Percentiles rank a stretch among this genome's conserved stretches.
Evolutionary conservation across 2,329 filamentous ascomycete species (phyloP).

Genomic region (Hymenoscyphus fructigenus): DNA sequence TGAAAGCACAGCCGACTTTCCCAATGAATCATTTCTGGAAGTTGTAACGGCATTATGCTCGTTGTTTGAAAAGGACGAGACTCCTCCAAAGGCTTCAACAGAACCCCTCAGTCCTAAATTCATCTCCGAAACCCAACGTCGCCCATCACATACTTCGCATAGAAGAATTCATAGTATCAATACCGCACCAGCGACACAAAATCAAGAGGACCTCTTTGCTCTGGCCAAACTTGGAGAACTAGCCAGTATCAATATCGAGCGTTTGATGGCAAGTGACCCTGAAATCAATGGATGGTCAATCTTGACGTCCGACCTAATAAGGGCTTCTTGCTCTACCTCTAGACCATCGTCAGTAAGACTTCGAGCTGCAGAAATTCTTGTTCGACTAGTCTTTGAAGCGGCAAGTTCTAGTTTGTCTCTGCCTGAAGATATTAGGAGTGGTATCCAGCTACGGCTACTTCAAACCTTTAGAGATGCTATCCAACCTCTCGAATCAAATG

Average conservation of each 20-base stretch:
- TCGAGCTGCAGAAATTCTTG: slow-evolving; percentile 64
- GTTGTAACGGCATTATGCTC: slow-evolving; percentile 74
- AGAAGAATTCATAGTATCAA: slow-evolving; percentile 46
- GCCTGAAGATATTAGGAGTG: slow-evolving; percentile 50
- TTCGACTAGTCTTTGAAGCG: slow-evolving; percentile 56
- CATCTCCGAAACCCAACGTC: slow-evolving; percentile 25
- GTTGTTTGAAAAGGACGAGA: slow-evolving; percentile 53
- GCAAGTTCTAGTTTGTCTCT: slow-evolving; percentile 56
- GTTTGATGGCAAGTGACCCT: slow-evolving; percentile 67
- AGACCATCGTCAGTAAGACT: slow-evolving; percentile 54
- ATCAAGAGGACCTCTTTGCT: slow-evolving; percentile 65
- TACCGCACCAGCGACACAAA: slow-evolving; percentile 48
- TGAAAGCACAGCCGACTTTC: slow-evolving; percentile 90
- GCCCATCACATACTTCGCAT: slow-evolving; percentile 31
- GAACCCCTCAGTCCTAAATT: slow-evolving; percentile 30
- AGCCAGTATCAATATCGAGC: slow-evolving; percentile 70
- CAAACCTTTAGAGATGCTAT: slow-evolving; percentile 64
- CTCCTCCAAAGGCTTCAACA: slow-evolving; percentile 20
- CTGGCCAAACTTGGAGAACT: slow-evolving; percentile 73
- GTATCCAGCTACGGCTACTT: slow-evolving; percentile 72
- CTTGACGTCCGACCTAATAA: slow-evolving; percentile 57
- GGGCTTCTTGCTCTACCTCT: slow-evolving; percentile 47
- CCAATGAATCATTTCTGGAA: slow-evolving; percentile 75
- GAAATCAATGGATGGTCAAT: slow-evolving; percentile 73
- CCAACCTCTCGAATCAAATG: slow-evolving; percentile 53